Percentiles rank a stretch among this genome's conserved stretches.
phyloP scores from a whole-genome alignment of 2,329 filamentous ascomycete species.

The Myriosclerotinia scirpicola region DNA sequence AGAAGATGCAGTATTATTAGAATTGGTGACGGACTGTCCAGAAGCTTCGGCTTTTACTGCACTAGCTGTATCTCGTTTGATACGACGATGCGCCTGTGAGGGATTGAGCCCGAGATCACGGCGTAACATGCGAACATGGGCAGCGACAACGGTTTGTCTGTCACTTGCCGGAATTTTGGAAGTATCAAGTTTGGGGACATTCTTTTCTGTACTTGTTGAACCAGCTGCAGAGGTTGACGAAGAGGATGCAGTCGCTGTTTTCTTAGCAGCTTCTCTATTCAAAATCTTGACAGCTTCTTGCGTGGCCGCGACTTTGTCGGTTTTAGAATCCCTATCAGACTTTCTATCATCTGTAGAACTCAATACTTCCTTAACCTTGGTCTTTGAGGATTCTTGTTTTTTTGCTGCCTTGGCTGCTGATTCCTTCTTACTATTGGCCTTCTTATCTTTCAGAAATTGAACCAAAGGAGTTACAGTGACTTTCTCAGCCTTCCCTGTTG shows the following conservation, averaged over 20 bases:
- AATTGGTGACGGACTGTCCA: constrained; percentile 27
- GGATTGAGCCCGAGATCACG: constrained; percentile 65
- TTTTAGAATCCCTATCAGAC: constrained; percentile 61
- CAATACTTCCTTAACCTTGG: constrained; percentile 52
- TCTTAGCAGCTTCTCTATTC: constrained; percentile 57
- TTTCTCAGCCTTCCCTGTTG: constrained; percentile 49
- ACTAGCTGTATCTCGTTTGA: constrained; percentile 52
- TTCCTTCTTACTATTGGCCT: constrained; percentile 69
- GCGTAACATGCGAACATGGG: constrained; percentile 64
- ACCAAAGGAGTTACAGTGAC: constrained; percentile 84
- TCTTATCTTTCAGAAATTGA: constrained; percentile 88
- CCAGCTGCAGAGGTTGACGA: constrained; percentile 13
- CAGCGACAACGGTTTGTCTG: constrained; percentile 51
- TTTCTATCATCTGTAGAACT: constrained; percentile 50
- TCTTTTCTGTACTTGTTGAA: constrained; percentile 31
- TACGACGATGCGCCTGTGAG: constrained; percentile 60
- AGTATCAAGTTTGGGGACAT: constrained; percentile 53
- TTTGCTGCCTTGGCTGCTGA: constrained; percentile 52
- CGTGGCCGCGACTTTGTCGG: constrained; percentile 58
- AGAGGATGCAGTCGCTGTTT: constrained; percentile 44
- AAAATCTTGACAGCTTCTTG: constrained; percentile 64
- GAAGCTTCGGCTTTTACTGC: constrained; percentile 36
- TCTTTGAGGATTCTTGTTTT: constrained; percentile 51
- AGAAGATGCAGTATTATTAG: constrained; percentile 20
- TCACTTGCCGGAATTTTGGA: constrained; percentile 45